Evolutionary conservation across 257 asterid species (phyloP), one percentile per base, ranked within the genome.

Genomic region (Nicotiana tomentosiformis): DNA sequence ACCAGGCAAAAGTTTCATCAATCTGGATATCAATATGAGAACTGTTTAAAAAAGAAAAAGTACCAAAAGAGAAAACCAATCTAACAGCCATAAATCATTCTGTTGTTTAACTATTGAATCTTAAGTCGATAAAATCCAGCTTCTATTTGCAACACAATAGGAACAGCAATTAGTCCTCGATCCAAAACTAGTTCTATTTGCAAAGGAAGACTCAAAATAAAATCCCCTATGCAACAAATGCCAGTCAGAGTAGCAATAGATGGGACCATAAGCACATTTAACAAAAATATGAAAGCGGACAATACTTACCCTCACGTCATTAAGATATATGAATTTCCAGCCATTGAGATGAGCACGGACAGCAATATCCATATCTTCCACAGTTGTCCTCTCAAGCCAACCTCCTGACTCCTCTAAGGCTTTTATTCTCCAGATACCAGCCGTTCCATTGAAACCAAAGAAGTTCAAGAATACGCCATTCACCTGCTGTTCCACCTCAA

Each of bases 401-500:
- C 96, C 96, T 23, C 96, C 94, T 16, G 96, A 90, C 58, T 89
- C 94, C 82, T 92, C 94, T 90, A 92, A 81, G 3, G 96, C 90
- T 82, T 90, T 86, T 84, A 92, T 90, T 86, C 96, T 89, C 96
- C 94, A 92, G 77, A 92, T 93, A 26, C 96, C 96, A 16, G 96
- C 96, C 4, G 96, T 92, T 39, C 96, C 94, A 23, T 92, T 92
- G 64, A 92, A 92, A 51, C 96, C 96, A n/a, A 92, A 92, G 78
- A 92, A 92, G 77, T 92, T 92, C 89, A 92, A 86, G 90, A 92
- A 91, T 29, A 88, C 90, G 7, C 97, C 93, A 77, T 91, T 92
- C 77, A 92, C 97, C 83, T 92, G 97, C 86, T 92, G 97, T 81
- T 92, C 97, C 2, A 92, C 93, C 90, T 92, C 97, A 61, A 92